Evolutionary conservation across 192 early-diverging fungal genomes (phyloP).

Genomic region (Coemansia javaensis): DNA sequence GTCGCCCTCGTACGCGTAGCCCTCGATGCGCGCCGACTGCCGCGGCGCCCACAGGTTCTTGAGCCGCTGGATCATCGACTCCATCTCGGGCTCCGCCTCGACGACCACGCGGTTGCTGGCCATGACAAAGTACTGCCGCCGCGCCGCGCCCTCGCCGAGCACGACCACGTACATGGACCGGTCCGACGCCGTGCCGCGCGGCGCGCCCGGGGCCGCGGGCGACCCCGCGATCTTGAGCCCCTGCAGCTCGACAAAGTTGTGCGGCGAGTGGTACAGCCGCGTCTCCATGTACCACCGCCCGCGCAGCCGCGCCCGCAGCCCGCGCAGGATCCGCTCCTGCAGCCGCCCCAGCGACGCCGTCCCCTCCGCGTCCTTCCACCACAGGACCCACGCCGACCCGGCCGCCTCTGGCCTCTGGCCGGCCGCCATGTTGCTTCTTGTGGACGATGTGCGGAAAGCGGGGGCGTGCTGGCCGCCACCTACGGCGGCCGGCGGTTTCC

Average conservation of each 20-base stretch:
- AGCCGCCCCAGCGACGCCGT: slow-evolving; percentile 42
- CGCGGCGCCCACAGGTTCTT: slow-evolving; percentile 48
- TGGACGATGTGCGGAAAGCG: no score
- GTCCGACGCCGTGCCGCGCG: slow-evolving; percentile 38
- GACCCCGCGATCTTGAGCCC: slow-evolving; percentile 21
- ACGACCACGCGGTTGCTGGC: slow-evolving; percentile 49
- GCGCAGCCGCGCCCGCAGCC: slow-evolving; percentile 36
- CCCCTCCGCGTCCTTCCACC: slow-evolving; percentile 51
- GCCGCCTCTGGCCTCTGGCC: slow-evolving; percentile 4
- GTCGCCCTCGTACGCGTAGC: slow-evolving; percentile 46
- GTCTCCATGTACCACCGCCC: slow-evolving; percentile 51
- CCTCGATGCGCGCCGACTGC: slow-evolving; percentile 45
- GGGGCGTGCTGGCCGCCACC: no score
- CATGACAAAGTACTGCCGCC: slow-evolving; percentile 45
- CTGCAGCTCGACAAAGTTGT: slow-evolving; percentile 38
- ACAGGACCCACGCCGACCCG: slow-evolving; percentile 46
- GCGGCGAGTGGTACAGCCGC: slow-evolving; percentile 33
- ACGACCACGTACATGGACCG: slow-evolving; percentile 44
- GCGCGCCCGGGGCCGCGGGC: not conserved
- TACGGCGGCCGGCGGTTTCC: no score
- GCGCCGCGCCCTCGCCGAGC: slow-evolving; percentile 28
- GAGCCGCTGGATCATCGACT: slow-evolving; percentile 35
- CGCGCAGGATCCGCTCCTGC: slow-evolving; percentile 43
- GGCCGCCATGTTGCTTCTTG: not conserved
- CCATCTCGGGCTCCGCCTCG: slow-evolving; percentile 48